Conservation (phyloP, 2,329 filamentous ascomycete genomes). For the Paraconiothyrium sp. region DNA sequence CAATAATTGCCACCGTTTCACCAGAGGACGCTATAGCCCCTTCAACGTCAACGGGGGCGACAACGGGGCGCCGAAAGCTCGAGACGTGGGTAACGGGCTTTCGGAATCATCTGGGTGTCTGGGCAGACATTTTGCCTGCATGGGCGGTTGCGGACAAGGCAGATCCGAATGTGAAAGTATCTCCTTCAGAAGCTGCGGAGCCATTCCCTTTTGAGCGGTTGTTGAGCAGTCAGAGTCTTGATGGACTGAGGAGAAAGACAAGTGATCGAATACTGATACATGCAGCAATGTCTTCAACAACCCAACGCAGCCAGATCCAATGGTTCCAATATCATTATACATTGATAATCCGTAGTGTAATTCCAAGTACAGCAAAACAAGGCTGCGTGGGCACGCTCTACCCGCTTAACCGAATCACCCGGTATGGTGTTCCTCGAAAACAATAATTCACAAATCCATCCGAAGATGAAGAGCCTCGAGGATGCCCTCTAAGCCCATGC, state of each 20-base stretch:
- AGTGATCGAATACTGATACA: no score
- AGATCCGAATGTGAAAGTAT: no score
- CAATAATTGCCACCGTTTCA: slow-evolving; percentile 8
- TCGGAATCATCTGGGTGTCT: neutral
- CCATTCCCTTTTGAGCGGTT: no score
- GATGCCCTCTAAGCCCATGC: slow-evolving; percentile 5
- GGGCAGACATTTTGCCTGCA: no score
- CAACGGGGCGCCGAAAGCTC: neutral
- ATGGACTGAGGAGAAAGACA: no score
- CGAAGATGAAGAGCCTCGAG: neutral
- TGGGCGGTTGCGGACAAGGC: no score
- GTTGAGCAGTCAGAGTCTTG: no score
- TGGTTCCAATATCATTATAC: slow-evolving; percentile 14
- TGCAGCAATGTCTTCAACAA: neutral
- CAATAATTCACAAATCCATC: neutral
- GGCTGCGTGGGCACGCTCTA: neutral
- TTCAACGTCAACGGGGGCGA: neutral
- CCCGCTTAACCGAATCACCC: neutral
- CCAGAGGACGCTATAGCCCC: neutral
- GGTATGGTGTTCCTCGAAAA: neutral
- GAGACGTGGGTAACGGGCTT: neutral
- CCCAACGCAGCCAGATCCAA: neutral
- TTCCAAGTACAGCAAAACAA: neutral
- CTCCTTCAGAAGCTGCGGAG: no score
- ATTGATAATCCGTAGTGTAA: slow-evolving; percentile 7